Evolutionary conservation across 2,329 filamentous ascomycete species (phyloP).

Genomic region (Aspergillus versicolor): DNA sequence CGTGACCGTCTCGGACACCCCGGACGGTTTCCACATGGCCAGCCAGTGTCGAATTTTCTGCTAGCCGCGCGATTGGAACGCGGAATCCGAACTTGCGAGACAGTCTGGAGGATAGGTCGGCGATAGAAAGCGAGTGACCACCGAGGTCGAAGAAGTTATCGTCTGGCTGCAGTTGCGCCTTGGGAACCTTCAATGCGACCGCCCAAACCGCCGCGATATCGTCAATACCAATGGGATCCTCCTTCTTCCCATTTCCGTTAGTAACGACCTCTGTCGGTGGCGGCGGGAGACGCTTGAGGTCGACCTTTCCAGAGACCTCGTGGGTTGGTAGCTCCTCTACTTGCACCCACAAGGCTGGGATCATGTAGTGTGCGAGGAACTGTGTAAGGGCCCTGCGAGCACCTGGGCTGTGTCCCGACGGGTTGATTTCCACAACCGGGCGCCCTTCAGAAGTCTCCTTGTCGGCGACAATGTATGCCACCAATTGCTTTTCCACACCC

Average conservation of each 20-base stretch:
- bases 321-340: slow-evolving; percentile 71
- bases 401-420: slow-evolving; percentile 68
- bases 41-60: slow-evolving; percentile 68
- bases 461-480: slow-evolving; percentile 74
- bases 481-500: slow-evolving; percentile 70
- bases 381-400: slow-evolving; percentile 64
- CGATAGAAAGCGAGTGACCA: slow-evolving; percentile 75
- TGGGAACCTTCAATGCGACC: slow-evolving; percentile 64
- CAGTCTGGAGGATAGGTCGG: slow-evolving; percentile 70
- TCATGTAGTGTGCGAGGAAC: slow-evolving; percentile 79
- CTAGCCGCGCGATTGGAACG: slow-evolving; percentile 69
- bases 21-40: slow-evolving; percentile 72
- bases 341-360: slow-evolving; percentile 74
- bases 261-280: slow-evolving; percentile 52
- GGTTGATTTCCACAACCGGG: slow-evolving; percentile 64
- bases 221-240: slow-evolving; percentile 65
- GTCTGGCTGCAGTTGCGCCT: slow-evolving; percentile 62
- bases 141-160: slow-evolving; percentile 81
- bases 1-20: slow-evolving; percentile 68
- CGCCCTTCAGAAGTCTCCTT: slow-evolving; percentile 57
- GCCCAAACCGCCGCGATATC: slow-evolving; percentile 73
- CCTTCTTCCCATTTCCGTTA: slow-evolving; percentile 47
- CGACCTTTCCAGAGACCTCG: slow-evolving; percentile 75
- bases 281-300: slow-evolving; percentile 68
- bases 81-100: slow-evolving; percentile 71